A percentile compares a stretch with the other conserved stretches of the same genome.
Conservation (phyloP, 176 grass and related monocot species). For the Bothriochloa decipiens region DNA sequence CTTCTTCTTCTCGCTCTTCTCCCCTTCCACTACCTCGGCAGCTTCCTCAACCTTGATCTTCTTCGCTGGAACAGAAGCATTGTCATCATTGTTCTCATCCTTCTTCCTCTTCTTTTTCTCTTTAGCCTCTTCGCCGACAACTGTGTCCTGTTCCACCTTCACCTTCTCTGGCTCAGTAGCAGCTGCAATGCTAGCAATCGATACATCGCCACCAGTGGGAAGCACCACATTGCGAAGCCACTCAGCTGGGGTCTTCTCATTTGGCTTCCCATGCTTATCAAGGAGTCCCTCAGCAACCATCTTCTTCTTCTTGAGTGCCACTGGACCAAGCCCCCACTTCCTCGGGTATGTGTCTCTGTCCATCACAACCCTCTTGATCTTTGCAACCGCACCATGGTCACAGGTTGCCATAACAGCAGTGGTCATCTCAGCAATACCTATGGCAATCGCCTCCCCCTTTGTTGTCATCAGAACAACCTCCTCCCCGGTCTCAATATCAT, state of each 20-base stretch:
- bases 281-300: conserved; percentile 71
- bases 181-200: conserved; percentile 79
- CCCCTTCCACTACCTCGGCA: conserved; percentile 45
- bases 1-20: conserved; percentile 80
- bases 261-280: conserved; percentile 90
- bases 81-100: conserved; percentile 30
- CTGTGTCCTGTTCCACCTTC: conserved; percentile 44
- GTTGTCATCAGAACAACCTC: conserved; percentile 94
- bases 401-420: conserved; percentile 94
- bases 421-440: conserved; percentile 94
- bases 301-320: conserved; percentile 86
- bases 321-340: conserved; percentile 89
- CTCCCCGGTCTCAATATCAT: conserved; percentile 89
- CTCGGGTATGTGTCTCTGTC: conserved; percentile 93
- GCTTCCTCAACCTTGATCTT: conserved; percentile 75
- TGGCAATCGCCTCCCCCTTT: conserved; percentile 87
- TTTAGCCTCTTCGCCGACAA: conserved; percentile 36
- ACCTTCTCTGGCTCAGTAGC: conserved; percentile 59
- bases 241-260: conserved; percentile 82
- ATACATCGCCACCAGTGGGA: conserved; percentile 72
- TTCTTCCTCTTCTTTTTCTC: conserved; percentile 76
- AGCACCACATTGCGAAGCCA: conserved; percentile 78
- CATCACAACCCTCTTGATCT: conserved; percentile 95
- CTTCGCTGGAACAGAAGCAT: conserved; percentile 49
- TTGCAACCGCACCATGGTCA: conserved; percentile 77